Percentiles rank a stretch among this genome's conserved stretches.
phyloP scores from a whole-genome alignment of 352 stramenopile genomes.

The Pythium pyrilobum region DNA sequence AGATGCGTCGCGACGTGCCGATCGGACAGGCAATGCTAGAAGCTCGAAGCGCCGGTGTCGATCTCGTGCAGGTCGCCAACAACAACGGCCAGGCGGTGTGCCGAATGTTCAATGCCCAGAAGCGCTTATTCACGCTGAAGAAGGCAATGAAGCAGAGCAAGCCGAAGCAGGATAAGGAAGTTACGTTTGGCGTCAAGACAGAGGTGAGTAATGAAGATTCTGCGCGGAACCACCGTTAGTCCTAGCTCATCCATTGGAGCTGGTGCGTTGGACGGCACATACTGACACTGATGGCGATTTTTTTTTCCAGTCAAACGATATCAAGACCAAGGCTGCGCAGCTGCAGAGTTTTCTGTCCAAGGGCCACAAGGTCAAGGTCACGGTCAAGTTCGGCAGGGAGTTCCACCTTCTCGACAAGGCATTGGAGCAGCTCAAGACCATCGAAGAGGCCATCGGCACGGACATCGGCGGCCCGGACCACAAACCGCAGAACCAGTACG shows the following conservation, averaged over 20 bases:
- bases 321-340: conserved; percentile 68
- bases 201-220: conserved; percentile 55
- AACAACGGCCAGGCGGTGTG: conserved; percentile 38
- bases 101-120: conserved; percentile 71
- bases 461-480: conserved; percentile 32
- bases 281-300: too few species aligned
- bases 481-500: conserved; percentile 37
- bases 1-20: conserved; percentile 44
- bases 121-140: conserved; percentile 63
- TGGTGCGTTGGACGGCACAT: background rate
- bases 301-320: conserved; percentile 40
- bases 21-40: conserved; percentile 47
- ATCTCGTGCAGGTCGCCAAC: conserved; percentile 71
- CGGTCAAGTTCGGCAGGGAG: conserved; percentile 56
- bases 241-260: too few species aligned
- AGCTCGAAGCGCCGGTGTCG: conserved; percentile 38
- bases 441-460: conserved; percentile 35
- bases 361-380: conserved; percentile 79
- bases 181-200: conserved; percentile 65
- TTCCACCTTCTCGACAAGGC: conserved; percentile 52
- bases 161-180: conserved; percentile 67
- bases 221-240: too few species aligned
- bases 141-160: conserved; percentile 61
- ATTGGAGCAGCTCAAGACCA: conserved; percentile 37
- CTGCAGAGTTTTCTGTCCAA: conserved; percentile 62